These are phyloP conservation scores for Miamiensis avidus DNA, from an alignment of 169 alveolate genomes.

Conservation along the genomic window DNA sequence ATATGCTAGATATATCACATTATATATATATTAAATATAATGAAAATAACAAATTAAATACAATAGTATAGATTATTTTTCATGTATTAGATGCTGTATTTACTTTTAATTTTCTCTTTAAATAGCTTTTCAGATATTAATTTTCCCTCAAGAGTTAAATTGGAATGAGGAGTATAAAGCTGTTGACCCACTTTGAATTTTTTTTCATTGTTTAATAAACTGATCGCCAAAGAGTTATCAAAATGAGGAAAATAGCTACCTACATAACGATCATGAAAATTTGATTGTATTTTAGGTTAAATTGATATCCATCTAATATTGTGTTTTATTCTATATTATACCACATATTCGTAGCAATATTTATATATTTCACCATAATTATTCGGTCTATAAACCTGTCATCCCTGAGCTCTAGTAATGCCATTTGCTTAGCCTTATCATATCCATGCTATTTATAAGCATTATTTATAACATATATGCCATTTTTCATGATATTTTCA, in stretches of 20 bases:
- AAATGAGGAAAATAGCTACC: conserved; percentile 15
- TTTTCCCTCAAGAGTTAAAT: conserved; percentile 36
- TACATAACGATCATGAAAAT: conserved; percentile 17
- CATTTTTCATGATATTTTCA: neutral
- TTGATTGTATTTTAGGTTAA: neutral
- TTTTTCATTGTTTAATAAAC: conserved; percentile 22
- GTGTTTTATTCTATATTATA: neutral
- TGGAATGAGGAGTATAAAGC: conserved; percentile 40
- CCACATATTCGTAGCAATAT: neutral
- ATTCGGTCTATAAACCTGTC: neutral
- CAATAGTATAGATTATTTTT: too few species aligned
- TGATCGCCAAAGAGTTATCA: conserved; percentile 25
- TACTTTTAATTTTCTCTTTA: conserved; percentile 31
- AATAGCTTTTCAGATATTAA: conserved; percentile 25
- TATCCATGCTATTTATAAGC: neutral
- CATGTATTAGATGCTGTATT: too few species aligned
- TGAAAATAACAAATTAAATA: too few species aligned
- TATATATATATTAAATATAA: too few species aligned
- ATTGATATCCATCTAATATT: neutral
- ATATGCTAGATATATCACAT: too few species aligned
- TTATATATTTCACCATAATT: neutral
- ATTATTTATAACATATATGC: neutral
- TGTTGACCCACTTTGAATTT: conserved; percentile 43
- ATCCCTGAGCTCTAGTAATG: neutral
- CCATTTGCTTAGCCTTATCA: neutral